phyloP scores from a whole-genome alignment of 441 rosid genomes.

The Populus hybrid region DNA sequence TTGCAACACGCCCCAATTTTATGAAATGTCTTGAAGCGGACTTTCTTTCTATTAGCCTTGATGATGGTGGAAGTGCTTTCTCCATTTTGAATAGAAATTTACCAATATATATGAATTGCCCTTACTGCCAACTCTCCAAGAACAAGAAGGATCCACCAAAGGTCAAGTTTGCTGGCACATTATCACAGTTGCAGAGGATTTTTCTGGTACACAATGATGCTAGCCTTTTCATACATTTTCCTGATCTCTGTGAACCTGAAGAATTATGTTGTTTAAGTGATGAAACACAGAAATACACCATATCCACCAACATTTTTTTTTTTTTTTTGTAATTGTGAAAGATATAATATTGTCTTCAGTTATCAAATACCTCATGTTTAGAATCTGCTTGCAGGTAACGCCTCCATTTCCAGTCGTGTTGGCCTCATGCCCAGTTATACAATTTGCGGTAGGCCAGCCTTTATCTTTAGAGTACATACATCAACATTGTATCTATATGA shows the following conservation, averaged over 20 bases:
- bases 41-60: slow-evolving; percentile 45
- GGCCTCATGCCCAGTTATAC: slow-evolving; percentile 62
- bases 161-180: slow-evolving; percentile 56
- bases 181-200: slow-evolving; percentile 82
- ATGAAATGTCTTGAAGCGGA: slow-evolving; percentile 36
- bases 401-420: slow-evolving; percentile 68
- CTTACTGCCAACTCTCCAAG: slow-evolving; percentile 52
- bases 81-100: slow-evolving; percentile 65
- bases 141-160: slow-evolving; percentile 42
- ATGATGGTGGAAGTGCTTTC: slow-evolving; percentile 47
- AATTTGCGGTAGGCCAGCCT: slow-evolving; percentile 62
- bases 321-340: background rate
- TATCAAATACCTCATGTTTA: slow-evolving; percentile 22
- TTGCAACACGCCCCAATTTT: slow-evolving; percentile 24
- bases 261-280: background rate
- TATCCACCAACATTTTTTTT: background rate
- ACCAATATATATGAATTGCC: slow-evolving; percentile 72
- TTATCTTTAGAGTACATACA: slow-evolving; percentile 3
- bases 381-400: slow-evolving; percentile 60
- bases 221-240: slow-evolving; percentile 11
- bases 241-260: slow-evolving; percentile 3
- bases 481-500: background rate
- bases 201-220: slow-evolving; percentile 53
- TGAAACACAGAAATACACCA: background rate
- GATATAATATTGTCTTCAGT: background rate